These are phyloP conservation scores for Iberis pinnata DNA, from an alignment of 345 rosid species.

Conservation along the genomic window DNA sequence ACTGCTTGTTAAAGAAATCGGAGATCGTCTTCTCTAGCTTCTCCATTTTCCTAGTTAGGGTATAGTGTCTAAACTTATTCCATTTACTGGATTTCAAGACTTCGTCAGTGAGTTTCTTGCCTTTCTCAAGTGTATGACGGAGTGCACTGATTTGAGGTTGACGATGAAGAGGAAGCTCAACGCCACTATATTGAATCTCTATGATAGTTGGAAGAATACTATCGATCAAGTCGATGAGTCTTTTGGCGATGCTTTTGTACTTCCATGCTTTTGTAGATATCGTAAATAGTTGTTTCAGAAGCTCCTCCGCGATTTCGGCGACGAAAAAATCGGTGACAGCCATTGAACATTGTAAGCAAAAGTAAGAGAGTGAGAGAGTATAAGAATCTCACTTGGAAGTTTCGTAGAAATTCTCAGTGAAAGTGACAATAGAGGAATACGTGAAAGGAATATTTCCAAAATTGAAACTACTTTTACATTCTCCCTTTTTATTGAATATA, in stretches of 20 bases:
- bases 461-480: no score
- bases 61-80: slow-evolving; percentile 53
- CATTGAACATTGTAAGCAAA: slow-evolving; percentile 39
- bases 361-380: background rate
- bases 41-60: slow-evolving; percentile 55
- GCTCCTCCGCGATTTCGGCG: slow-evolving; percentile 66
- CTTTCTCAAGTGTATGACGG: slow-evolving; percentile 33
- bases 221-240: slow-evolving; percentile 30
- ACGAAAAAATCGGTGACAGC: slow-evolving; percentile 52
- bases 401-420: slow-evolving; percentile 10
- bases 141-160: slow-evolving; percentile 62
- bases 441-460: no score
- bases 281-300: slow-evolving; percentile 32
- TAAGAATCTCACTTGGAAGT: background rate
- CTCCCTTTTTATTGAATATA: no score
- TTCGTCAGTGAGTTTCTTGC: slow-evolving; percentile 45
- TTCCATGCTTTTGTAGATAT: slow-evolving; percentile 37
- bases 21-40: slow-evolving; percentile 47
- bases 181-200: slow-evolving; percentile 74
- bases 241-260: slow-evolving; percentile 45
- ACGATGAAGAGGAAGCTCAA: slow-evolving; percentile 56
- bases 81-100: slow-evolving; percentile 46
- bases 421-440: no score
- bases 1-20: slow-evolving; percentile 36
- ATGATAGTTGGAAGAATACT: slow-evolving; percentile 40